Evolutionary conservation across 768 basidiomycete genomes (phyloP), one percentile per base, ranked within the genome.

Genomic region (Neoboletus brunneissimus): DNA sequence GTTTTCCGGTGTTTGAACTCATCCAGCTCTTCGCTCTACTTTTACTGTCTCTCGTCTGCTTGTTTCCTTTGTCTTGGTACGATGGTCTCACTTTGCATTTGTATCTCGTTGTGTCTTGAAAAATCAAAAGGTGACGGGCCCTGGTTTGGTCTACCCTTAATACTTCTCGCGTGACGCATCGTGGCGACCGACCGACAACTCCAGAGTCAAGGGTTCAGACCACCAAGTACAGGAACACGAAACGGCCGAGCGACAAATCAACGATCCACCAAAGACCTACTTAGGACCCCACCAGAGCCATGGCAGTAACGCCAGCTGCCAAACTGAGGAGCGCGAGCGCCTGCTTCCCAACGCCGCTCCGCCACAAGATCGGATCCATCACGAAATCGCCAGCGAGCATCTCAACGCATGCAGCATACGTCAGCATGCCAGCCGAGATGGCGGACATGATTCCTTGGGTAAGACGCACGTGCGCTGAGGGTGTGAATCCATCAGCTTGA

Each of bases 321-420:
- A 89, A 66, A 64, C 87, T 88, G 2, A 68, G 65, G 15, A 90
- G 71, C 12, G 89, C 89, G 37, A 87, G 61, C 16, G 71, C 73
- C 68, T 86, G 82, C 47, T 73, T 71, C 43, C 59, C 52, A 16
- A 70, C 55, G 18, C 69, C 61, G 57, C 74, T 71, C 27, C 73
- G 71, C 78, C 76, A 77, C 70, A 75, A 73, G 70, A 62, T 75
- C 65, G 42, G 83, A 38, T 89, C 87, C 72, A 88, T 87, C 42
- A 92, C 87, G 61, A 92, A 91, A 69, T 93, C 90, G 3, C 83
- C 90, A 0, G 88, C 90, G 50, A 93, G 81, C 87, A 93, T 92
- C 77, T 92, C 91, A 8, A 92, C 89, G 11, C 85, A 88, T 12
- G 87, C 82, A 0, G 87, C 90, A 63, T 91, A 92, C 44, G 87